These are phyloP conservation scores for Monilinia laxa DNA, from an alignment of 2,329 filamentous ascomycete species.

Conservation along the genomic window DNA sequence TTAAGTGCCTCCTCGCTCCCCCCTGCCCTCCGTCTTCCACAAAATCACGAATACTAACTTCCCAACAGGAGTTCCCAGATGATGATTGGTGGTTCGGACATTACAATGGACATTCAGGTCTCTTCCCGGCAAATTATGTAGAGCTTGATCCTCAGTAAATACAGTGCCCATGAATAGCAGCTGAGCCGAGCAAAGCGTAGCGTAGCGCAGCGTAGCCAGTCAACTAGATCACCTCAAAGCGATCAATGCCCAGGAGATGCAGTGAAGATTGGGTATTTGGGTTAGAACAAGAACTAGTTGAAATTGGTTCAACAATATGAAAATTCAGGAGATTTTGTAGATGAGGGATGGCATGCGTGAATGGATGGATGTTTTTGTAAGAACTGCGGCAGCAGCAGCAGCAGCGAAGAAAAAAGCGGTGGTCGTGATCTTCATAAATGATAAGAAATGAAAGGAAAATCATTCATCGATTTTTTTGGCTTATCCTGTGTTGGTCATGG, in stretches of 20 bases:
- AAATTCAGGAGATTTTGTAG: constrained; percentile 18
- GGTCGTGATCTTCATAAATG: constrained; percentile 4
- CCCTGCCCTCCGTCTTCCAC: background rate
- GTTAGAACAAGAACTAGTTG: background rate
- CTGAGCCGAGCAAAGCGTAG: background rate
- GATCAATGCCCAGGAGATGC: background rate
- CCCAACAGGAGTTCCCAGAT: constrained; percentile 82
- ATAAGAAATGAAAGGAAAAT: background rate
- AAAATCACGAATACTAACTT: constrained; percentile 24
- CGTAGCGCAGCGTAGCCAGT: background rate
- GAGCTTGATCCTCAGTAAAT: constrained; percentile 46
- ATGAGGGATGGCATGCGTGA: constrained; percentile 1
- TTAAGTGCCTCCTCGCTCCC: background rate
- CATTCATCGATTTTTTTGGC: background rate
- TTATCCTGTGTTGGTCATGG: too few relatives aligned
- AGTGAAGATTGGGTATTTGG: background rate
- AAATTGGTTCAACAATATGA: background rate
- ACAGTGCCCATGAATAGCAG: background rate
- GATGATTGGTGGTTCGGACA: constrained; percentile 94
- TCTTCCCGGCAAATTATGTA: constrained; percentile 79
- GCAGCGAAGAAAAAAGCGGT: background rate
- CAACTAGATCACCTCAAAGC: background rate
- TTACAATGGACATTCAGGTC: constrained; percentile 73
- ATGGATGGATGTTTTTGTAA: constrained; percentile 8
- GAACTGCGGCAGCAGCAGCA: background rate